Base-by-base conservation (phyloP, 441 rosid genomes). In the Erysimum pusillum region DNA sequence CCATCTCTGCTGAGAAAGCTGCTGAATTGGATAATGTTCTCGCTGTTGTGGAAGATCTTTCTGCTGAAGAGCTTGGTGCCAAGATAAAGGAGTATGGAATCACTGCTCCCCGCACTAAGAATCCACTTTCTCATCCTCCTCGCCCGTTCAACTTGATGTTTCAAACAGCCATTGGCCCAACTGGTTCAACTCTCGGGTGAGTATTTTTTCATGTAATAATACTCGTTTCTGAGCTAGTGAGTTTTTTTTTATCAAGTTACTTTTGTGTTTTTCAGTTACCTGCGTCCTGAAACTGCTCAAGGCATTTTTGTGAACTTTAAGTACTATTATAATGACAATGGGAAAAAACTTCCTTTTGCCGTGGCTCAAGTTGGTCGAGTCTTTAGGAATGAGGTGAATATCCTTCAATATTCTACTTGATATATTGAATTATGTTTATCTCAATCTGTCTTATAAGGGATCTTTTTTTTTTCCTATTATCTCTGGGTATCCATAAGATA, bases 1-100 rank as follows among this genome's bases (percentile, higher is more conserved):
- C n/a, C n/a, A n/a, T 45, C 51, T 45, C 51, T 45, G 51, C 17
- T 45, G 51, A 45, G 51, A 45, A 45, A 45, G 51, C 51, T 45
- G 51, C 51, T 45, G 51, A 45, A 45, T 45, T 45, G 20, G 18
- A 45, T 6, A 45, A 45, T 14, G 17, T 45, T 6, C 49, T 45
- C 49, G 17, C 49, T 45, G 18, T n/a, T 45, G 17, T 45, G 20
- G 51, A 45, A 45, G 20, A 45, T 45, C 18, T 45, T 45, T 45
- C 51, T 45, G 18, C 51, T 6, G 51, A 15, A 45, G 18, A 15
- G 51, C 18, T 45, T 45, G 51, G 51, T n/a, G 51, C 51, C 51
- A 45, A 45, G 9, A 45, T 45, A 5, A 6, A 45, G 51, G 51
- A 45, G 18, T 45, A 45, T n/a, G 51, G 51, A 2, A 15, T 45